phyloP scores from a whole-genome alignment of 176 grass and related monocot genomes.

The Chrysopogon serrulatus region DNA sequence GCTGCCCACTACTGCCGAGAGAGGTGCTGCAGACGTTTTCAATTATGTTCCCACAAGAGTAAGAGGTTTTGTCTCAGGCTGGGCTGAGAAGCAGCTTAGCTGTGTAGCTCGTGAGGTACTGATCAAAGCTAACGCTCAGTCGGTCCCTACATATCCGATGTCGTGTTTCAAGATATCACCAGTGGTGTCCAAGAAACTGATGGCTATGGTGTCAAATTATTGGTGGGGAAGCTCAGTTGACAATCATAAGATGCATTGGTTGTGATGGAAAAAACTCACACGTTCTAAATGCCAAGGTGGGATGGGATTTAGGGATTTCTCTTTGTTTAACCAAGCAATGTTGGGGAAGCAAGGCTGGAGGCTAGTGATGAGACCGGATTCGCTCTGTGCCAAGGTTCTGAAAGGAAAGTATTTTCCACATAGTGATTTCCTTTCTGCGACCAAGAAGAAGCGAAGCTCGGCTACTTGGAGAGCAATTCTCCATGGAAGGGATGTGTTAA shows the following conservation, averaged over 20 bases:
- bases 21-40: background rate
- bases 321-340: no score
- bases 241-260: background rate
- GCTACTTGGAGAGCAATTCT: background rate
- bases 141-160: background rate
- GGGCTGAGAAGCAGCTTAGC: background rate
- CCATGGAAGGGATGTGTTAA: background rate
- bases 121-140: background rate
- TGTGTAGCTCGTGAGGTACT: background rate
- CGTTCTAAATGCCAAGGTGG: accelerated
- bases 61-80: background rate
- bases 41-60: background rate
- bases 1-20: accelerated
- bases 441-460: no score
- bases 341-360: no score
- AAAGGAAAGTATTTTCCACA: no score
- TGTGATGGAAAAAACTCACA: no score
- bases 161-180: background rate
- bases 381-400: no score
- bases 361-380: no score
- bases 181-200: background rate
- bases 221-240: background rate
- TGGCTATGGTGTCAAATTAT: background rate
- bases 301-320: no score
- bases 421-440: no score